Evolutionary conservation across 305 asterid genomes (phyloP), one percentile per base, ranked within the genome.

Genomic region (Caryopteris hybrid): DNA sequence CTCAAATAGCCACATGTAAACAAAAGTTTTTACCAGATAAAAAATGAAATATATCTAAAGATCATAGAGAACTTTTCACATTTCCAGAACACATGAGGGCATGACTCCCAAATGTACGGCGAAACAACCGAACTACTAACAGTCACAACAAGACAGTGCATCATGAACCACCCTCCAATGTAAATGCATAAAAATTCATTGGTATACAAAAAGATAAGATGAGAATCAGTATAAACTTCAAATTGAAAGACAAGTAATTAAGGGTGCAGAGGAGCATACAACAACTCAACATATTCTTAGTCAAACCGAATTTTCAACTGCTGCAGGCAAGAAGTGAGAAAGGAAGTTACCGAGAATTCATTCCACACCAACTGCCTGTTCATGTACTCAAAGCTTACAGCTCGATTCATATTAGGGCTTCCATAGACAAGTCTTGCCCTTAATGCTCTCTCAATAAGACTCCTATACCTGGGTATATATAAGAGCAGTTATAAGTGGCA

Each of bases 311-410:
- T 22, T 42, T 70, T 5, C 47, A 31, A 34, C 59, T 51, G 33
- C 25, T 17, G 60, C 6, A 47, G 5, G 27, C 68, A 73, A 56
- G 34, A 66, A 70, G 50, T 47, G 47, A 50, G 20, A 61, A 33
- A 77, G 65, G 61, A 47, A 80, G 13, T 85, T 88, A 93, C 97
- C 92, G 97, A 90, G 66, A 93, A 88, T 78, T 90, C 96, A 81
- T 93, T 90, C 99, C 99, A 90, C 69, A 93, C 97, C 85, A 90
- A 82, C 80, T 93, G 99, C 27, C 94, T 90, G 70, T 93, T 93
- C 99, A 93, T 90, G 82, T 88, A 90, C 74, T 93, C 99, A 39
- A 93, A 93, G 96, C 99, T 93, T 70, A 90, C 96, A 56, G 97
- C 87, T 76, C 96, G 83, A 66, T 93, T 93, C 99, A 90, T 93